Evolutionary conservation across 2,329 filamentous ascomycete genomes (phyloP).

Genomic region (Fonsecaea nubica): DNA sequence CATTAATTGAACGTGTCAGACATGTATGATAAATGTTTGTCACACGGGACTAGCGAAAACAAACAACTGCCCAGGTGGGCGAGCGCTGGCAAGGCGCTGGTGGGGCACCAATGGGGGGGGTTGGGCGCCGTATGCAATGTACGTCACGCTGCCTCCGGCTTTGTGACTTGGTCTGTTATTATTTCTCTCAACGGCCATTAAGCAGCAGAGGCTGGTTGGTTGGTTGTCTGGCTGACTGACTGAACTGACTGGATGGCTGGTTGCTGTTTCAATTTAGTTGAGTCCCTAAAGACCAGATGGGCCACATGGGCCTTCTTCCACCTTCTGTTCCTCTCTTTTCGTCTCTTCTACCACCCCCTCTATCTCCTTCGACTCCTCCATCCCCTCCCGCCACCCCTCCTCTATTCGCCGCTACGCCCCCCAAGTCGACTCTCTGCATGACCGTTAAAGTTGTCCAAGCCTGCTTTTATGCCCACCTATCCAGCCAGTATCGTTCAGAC

Average conservation of each 20-base stretch:
- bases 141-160: not conserved
- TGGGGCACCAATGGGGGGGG: conserved; percentile 25
- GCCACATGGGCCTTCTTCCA: not conserved
- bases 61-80: not conserved
- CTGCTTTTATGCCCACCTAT: conserved; percentile 9
- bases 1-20: not conserved
- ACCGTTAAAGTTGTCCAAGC: conserved; percentile 11
- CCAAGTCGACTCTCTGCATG: not conserved
- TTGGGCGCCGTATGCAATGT: not conserved
- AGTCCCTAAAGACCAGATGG: not conserved
- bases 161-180: not conserved
- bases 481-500: not conserved
- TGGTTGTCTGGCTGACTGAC: not conserved
- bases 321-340: not conserved
- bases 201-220: not conserved
- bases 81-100: not conserved
- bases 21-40: not conserved
- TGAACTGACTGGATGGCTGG: not conserved
- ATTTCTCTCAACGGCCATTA: not conserved
- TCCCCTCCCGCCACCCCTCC: not conserved
- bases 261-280: not conserved
- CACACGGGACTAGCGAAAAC: not conserved
- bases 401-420: not conserved
- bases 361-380: not conserved
- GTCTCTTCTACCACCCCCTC: not conserved